A percentile compares a stretch with the other conserved stretches of the same genome.
These are phyloP conservation scores for Fusarium luffae DNA, from an alignment of 2,329 filamentous ascomycete species.

Conservation along the genomic window DNA sequence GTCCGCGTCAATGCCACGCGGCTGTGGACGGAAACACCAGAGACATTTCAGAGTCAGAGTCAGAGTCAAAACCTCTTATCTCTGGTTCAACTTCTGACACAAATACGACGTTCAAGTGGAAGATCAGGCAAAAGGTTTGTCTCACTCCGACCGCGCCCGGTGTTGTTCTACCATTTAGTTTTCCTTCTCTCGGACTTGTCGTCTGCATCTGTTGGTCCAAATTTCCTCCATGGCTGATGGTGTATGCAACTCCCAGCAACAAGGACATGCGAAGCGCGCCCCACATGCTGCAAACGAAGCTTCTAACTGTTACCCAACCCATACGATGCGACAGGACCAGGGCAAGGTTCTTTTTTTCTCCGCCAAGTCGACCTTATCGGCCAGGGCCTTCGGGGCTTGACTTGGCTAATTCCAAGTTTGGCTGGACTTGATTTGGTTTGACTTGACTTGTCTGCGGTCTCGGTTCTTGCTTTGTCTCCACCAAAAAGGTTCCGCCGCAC, in stretches of 20 bases:
- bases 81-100: constrained; percentile 5
- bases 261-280: constrained; percentile 24
- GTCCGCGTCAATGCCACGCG: neutral
- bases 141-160: constrained; percentile 35
- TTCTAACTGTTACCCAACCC: constrained; percentile 16
- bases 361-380: constrained; percentile 39
- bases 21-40: constrained; percentile 18
- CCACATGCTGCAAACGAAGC: constrained; percentile 46
- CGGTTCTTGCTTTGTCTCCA: constrained; percentile 31
- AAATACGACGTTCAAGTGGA: neutral
- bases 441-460: constrained; percentile 5
- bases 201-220: constrained; percentile 30
- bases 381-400: constrained; percentile 1
- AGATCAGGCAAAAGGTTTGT: constrained; percentile 21
- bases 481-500: constrained; percentile 33
- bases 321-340: neutral
- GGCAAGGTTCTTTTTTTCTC: constrained; percentile 13
- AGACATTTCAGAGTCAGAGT: neutral
- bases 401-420: constrained; percentile 23
- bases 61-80: constrained; percentile 6
- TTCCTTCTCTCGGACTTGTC: constrained; percentile 32
- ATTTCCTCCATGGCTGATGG: constrained; percentile 20
- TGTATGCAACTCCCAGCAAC: constrained; percentile 37
- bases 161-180: constrained; percentile 14
- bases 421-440: constrained; percentile 1